Percentiles rank a stretch among this genome's conserved stretches.
phyloP scores from a whole-genome alignment of 495 filamentous ascomycete genomes.

The Tuber umbilicatum region DNA sequence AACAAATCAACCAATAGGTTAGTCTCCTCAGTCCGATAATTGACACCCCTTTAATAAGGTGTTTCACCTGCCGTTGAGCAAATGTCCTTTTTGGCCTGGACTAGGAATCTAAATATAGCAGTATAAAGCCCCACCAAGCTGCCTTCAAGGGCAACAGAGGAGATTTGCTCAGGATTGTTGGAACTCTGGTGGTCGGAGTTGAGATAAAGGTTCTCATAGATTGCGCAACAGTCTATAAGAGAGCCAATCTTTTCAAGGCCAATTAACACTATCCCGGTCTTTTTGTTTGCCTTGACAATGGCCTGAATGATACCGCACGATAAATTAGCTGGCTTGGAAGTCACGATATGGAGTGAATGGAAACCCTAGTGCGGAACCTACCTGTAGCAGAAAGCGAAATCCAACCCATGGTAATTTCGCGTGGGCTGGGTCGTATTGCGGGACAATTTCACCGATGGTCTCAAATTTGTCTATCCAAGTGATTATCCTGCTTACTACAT shows the following conservation, averaged over 20 bases:
- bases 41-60: not conserved
- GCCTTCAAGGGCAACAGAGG: constrained; percentile 7
- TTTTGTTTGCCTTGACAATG: constrained; percentile 29
- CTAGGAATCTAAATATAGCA: constrained; percentile 18
- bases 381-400: constrained; percentile 45
- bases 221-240: constrained; percentile 34
- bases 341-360: not conserved
- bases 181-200: not conserved
- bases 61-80: constrained; percentile 3
- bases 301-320: constrained; percentile 20
- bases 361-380: constrained; percentile 17
- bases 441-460: constrained; percentile 43
- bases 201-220: constrained; percentile 42
- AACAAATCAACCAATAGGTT: not conserved
- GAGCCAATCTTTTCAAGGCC: constrained; percentile 38
- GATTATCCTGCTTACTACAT: constrained; percentile 44
- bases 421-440: constrained; percentile 46
- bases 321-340: constrained; percentile 3
- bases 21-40: not conserved
- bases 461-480: constrained; percentile 45
- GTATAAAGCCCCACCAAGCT: constrained; percentile 14
- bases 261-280: constrained; percentile 27
- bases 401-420: constrained; percentile 48
- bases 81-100: constrained; percentile 11
- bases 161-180: not conserved